Percentiles rank a stretch among this genome's conserved stretches.
These are phyloP conservation scores for Excoecaria cochinchinensis DNA, from an alignment of 345 rosid species.

Conservation along the genomic window DNA sequence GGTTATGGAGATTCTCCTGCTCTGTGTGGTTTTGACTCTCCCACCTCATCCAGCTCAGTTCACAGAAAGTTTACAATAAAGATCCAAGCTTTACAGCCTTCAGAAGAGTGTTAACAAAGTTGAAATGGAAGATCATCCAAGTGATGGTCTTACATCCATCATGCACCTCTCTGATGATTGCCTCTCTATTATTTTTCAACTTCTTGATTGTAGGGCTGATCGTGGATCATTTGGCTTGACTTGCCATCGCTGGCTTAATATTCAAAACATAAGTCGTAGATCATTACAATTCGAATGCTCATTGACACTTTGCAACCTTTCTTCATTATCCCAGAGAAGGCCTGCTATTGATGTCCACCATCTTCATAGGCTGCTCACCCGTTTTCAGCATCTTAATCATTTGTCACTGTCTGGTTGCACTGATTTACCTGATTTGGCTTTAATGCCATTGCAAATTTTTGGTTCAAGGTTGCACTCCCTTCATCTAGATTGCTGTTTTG, in stretches of 20 bases:
- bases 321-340: slow-evolving; percentile 36
- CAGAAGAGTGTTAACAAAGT: slow-evolving; percentile 39
- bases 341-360: slow-evolving; percentile 38
- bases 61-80: slow-evolving; percentile 51
- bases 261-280: slow-evolving; percentile 52
- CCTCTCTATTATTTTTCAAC: slow-evolving; percentile 53
- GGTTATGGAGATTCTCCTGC: slow-evolving; percentile 53
- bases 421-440: slow-evolving; percentile 53
- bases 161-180: slow-evolving; percentile 73
- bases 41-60: slow-evolving; percentile 36
- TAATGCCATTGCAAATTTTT: slow-evolving; percentile 38
- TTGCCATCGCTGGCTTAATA: slow-evolving; percentile 63
- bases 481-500: slow-evolving; percentile 63
- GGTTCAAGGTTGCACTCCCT: slow-evolving; percentile 53
- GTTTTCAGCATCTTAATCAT: slow-evolving; percentile 57
- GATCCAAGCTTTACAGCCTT: slow-evolving; percentile 54
- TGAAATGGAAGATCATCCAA: slow-evolving; percentile 43
- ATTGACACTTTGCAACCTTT: slow-evolving; percentile 22
- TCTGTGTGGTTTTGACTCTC: slow-evolving; percentile 56
- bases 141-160: slow-evolving; percentile 38
- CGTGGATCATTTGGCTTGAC: slow-evolving; percentile 75
- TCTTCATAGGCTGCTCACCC: slow-evolving; percentile 55
- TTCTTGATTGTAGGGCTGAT: slow-evolving; percentile 45
- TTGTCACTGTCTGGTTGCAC: slow-evolving; percentile 70
- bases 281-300: slow-evolving; percentile 62